Evolutionary conservation across 352 stramenopile species (phyloP), one percentile per base, ranked within the genome.

Genomic region (Phytophthora agathidicida): DNA sequence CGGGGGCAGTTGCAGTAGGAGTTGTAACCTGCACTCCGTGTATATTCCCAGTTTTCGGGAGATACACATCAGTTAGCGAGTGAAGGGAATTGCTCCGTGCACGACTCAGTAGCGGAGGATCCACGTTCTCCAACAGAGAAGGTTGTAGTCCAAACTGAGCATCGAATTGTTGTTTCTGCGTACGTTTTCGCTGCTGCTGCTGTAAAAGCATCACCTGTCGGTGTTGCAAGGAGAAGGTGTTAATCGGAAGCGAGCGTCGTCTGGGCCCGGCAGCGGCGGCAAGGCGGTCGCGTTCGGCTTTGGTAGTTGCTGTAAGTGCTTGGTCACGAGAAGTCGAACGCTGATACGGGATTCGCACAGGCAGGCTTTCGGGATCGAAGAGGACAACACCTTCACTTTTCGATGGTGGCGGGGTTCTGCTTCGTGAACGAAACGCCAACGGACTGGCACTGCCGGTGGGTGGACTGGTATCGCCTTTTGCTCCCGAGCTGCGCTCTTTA

Each of bases 241-340:
- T 83, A 32, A 86, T 56, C 2, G 75, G 78, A 32, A 84, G 61
- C 13, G 78, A 88, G 0, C 73, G 75, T 20, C 78, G 73, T 43
- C 69, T 37, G 30, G 61, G 50, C 19, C 50, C 61, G 5, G 35
- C 51, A 9, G 44, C 60, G 5, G 51, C 60, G 19, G 27, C 33
- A 45, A 36, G n/a, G 11, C 46, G 60, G 3, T 59, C 47, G n/a
- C 55, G 66, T 30, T 64, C 50, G 19, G 49, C 37, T 39, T 58
- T 61, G 17, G 17, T 48, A 33, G 45, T 16, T 50, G 23, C 9
- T 62, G 65, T 27, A 13, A 59, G 20, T 17, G 33, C 48, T 9
- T 73, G 49, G 13, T 71, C 60, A 9, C 55, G 60, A 2, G 54
- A 74, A 27, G 45, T 50, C 11, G 61, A 64, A 5, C 55, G 49